Conservation (phyloP, 768 basidiomycete genomes). For the Tulasnella sp. region DNA sequence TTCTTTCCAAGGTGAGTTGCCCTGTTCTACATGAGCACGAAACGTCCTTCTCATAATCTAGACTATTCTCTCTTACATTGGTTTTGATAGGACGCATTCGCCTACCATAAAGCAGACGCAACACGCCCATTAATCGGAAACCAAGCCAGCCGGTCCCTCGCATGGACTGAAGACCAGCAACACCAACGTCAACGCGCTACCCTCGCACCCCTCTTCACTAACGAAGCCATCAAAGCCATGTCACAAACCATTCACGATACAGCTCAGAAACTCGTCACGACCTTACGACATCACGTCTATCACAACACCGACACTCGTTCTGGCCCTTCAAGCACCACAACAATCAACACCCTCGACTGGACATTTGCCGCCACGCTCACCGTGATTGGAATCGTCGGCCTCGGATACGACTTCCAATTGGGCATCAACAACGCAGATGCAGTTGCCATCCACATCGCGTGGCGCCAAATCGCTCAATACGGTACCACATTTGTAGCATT, state of each 20-base stretch:
- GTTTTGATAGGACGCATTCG: not conserved
- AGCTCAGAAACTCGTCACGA: conserved; percentile 11
- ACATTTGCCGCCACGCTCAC: conserved; percentile 20
- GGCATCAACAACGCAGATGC: conserved; percentile 26
- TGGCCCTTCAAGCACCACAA: not conserved
- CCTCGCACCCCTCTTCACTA: conserved; percentile 20
- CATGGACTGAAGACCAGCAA: conserved; percentile 32
- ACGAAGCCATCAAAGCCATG: conserved; percentile 15
- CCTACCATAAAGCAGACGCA: conserved; percentile 16
- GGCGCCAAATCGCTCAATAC: conserved; percentile 22
- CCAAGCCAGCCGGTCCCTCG: conserved; percentile 27
- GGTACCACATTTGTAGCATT: conserved; percentile 18
- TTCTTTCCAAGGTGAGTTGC: conserved; percentile 12
- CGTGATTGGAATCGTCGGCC: conserved; percentile 29
- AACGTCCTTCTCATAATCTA: too few species aligned
- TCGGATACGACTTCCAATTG: conserved; percentile 32
- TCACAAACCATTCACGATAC: conserved; percentile 11
- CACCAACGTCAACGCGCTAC: conserved; percentile 25
- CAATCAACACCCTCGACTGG: conserved; percentile 19
- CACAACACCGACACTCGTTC: not conserved
- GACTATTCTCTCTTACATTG: too few species aligned
- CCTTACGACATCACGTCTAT: conserved; percentile 3
- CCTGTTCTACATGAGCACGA: too few species aligned
- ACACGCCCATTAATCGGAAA: conserved; percentile 28
- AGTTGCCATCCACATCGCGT: conserved; percentile 23